Conservation (phyloP, 257 asterid genomes). For the Fraxinus pennsylvanica region DNA sequence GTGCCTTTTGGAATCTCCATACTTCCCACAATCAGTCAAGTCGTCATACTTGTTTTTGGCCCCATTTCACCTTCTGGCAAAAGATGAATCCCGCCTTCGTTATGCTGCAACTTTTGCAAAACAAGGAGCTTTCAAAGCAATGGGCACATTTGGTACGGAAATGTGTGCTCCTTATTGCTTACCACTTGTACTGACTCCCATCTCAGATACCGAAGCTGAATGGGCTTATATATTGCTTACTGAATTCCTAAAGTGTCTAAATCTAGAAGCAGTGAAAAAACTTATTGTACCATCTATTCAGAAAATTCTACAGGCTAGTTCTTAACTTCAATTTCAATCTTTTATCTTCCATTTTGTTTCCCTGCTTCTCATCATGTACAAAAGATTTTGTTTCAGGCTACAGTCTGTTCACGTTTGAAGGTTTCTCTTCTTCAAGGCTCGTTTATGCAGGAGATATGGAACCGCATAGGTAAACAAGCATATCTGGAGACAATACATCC, state of each 20-base stretch:
- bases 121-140: slow-evolving; percentile 72
- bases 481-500: slow-evolving; percentile 86
- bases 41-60: slow-evolving; percentile 83
- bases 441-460: slow-evolving; percentile 89
- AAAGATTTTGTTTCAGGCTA: slow-evolving; percentile 55
- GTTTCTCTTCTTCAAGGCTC: slow-evolving; percentile 99
- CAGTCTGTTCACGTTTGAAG: slow-evolving; percentile 81
- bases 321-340: slow-evolving; percentile 24
- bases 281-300: slow-evolving; percentile 76
- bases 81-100: slow-evolving; percentile 74
- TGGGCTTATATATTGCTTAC: slow-evolving; percentile 75
- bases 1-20: slow-evolving; percentile 90
- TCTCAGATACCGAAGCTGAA: slow-evolving; percentile 79
- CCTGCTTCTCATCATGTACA: slow-evolving; percentile 26
- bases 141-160: slow-evolving; percentile 87
- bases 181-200: slow-evolving; percentile 61
- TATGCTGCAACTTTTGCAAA: slow-evolving; percentile 84
- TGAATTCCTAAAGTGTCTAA: slow-evolving; percentile 72
- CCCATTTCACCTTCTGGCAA: slow-evolving; percentile 84
- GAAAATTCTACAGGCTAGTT: slow-evolving; percentile 84
- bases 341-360: slow-evolving; percentile 13
- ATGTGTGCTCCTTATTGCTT: slow-evolving; percentile 95
- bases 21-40: slow-evolving; percentile 67
- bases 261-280: slow-evolving; percentile 60
- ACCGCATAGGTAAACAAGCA: slow-evolving; percentile 71